Percentiles rank a stretch among this genome's conserved stretches.
Conservation (phyloP, 208 protist species). For the Trypanosoma melophagium region DNA sequence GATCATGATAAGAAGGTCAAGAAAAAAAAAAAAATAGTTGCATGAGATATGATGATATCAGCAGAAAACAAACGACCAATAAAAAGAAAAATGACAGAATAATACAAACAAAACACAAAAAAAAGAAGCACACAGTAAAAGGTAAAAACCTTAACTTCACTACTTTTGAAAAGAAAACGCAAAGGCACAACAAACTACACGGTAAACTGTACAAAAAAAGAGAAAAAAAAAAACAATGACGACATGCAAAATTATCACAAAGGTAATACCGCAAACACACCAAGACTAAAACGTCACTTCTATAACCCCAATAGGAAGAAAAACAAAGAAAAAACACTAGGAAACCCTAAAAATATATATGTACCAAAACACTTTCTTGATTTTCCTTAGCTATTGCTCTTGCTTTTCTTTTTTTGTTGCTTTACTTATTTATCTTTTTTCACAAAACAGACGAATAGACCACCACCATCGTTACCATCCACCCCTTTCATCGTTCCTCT, state of each 20-base stretch:
- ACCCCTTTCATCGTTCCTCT: neutral
- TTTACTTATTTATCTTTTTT: too few species aligned
- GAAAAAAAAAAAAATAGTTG: slow-evolving; percentile 5
- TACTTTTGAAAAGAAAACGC: neutral
- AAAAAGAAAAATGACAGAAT: neutral
- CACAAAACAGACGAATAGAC: too few species aligned
- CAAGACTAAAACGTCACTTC: too few species aligned
- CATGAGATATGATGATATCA: too few species aligned
- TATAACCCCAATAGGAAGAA: too few species aligned
- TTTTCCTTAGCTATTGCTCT: neutral
- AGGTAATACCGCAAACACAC: too few species aligned
- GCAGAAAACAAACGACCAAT: too few species aligned
- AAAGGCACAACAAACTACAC: neutral
- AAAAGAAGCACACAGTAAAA: too few species aligned
- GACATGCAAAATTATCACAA: too few species aligned
- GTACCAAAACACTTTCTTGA: neutral
- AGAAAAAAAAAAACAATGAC: slow-evolving; percentile 1
- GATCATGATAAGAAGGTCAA: neutral
- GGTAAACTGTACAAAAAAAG: slow-evolving; percentile 8
- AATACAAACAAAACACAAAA: too few species aligned
- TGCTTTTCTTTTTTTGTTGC: neutral
- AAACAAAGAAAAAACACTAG: neutral
- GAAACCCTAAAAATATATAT: neutral
- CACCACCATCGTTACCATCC: too few species aligned
- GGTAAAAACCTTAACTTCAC: neutral